These are phyloP conservation scores for Suillus brevipes DNA, from an alignment of 768 basidiomycete species.

Conservation along the genomic window DNA sequence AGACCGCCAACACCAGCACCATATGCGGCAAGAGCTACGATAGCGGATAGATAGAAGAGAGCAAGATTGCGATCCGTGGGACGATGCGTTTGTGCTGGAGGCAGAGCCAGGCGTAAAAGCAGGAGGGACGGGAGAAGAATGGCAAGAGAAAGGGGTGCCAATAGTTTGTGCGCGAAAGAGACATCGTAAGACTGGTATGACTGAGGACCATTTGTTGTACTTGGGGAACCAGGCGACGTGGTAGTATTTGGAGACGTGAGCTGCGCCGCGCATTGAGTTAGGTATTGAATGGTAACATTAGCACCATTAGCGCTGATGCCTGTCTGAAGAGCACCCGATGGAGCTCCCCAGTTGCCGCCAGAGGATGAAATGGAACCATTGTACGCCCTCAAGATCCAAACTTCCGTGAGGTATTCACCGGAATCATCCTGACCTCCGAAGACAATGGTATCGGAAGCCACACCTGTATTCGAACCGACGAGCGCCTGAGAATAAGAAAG, in stretches of 20 bases:
- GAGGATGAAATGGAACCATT: constrained; percentile 58
- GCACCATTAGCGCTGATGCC: constrained; percentile 66
- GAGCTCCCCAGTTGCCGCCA: constrained; percentile 63
- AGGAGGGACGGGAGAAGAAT: constrained; percentile 44
- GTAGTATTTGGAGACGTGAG: constrained; percentile 27
- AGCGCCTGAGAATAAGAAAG: constrained; percentile 54
- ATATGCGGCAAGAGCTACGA: constrained; percentile 50
- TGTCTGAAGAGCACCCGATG: constrained; percentile 58
- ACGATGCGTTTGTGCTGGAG: constrained; percentile 30
- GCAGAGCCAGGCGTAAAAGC: constrained; percentile 42
- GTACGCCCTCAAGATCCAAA: constrained; percentile 81
- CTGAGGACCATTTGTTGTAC: constrained; percentile 21
- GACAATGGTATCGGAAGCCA: constrained; percentile 68
- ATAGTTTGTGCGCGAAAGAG: constrained; percentile 46
- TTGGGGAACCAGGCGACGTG: constrained; percentile 16
- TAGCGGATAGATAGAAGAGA: constrained; percentile 37
- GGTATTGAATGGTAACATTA: constrained; percentile 62
- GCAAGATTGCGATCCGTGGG: constrained; percentile 23
- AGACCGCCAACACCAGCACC: constrained; percentile 64
- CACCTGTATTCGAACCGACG: constrained; percentile 51
- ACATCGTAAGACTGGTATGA: constrained; percentile 38
- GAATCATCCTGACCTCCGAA: constrained; percentile 73
- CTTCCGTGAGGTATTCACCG: constrained; percentile 68
- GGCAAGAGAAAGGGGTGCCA: constrained; percentile 50
- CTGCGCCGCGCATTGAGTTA: constrained; percentile 58